These are phyloP conservation scores for Elongisporangium undulatum DNA, from an alignment of 352 stramenopile genomes.

Conservation along the genomic window DNA sequence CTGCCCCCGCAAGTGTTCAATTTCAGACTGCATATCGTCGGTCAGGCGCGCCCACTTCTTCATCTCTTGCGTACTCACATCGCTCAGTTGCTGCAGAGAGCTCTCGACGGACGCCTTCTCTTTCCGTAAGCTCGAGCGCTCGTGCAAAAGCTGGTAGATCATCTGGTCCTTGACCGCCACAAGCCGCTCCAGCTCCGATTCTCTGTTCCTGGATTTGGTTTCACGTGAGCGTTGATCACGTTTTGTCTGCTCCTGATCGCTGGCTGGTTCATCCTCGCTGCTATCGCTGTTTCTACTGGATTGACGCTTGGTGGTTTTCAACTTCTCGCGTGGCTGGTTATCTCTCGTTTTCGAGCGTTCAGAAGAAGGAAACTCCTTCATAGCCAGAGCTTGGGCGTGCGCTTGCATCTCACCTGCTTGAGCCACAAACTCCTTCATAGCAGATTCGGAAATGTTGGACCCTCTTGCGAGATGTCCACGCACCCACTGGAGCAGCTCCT, in stretches of 20 bases:
- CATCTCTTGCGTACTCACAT: conserved; percentile 75
- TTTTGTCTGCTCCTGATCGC: not conserved
- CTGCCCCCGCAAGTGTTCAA: conserved; percentile 47
- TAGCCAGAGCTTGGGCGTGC: conserved; percentile 40
- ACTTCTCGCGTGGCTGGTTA: not conserved
- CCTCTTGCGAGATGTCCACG: conserved; percentile 36
- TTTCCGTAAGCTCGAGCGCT: conserved; percentile 48
- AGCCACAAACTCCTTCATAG: conserved; percentile 47
- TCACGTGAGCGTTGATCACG: not conserved
- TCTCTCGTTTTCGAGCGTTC: not conserved
- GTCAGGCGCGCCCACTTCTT: conserved; percentile 77
- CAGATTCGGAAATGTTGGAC: conserved; percentile 18
- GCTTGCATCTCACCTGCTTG: conserved; percentile 24
- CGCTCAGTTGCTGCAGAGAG: conserved; percentile 58
- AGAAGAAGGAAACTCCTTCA: conserved; percentile 31
- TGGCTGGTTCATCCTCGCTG: not conserved
- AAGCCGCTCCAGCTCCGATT: conserved; percentile 27
- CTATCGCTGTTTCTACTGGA: not conserved
- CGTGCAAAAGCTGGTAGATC: conserved; percentile 75
- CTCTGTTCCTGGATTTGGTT: not conserved
- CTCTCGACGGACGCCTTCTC: conserved; percentile 42
- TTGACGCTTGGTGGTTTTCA: not conserved
- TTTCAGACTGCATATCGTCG: conserved; percentile 80
- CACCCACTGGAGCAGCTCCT: conserved; percentile 41
- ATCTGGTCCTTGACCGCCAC: conserved; percentile 80